Evolutionary conservation across 768 basidiomycete species (phyloP), one percentile per base, ranked within the genome.

Genomic region (Phaeolepiota aurea): DNA sequence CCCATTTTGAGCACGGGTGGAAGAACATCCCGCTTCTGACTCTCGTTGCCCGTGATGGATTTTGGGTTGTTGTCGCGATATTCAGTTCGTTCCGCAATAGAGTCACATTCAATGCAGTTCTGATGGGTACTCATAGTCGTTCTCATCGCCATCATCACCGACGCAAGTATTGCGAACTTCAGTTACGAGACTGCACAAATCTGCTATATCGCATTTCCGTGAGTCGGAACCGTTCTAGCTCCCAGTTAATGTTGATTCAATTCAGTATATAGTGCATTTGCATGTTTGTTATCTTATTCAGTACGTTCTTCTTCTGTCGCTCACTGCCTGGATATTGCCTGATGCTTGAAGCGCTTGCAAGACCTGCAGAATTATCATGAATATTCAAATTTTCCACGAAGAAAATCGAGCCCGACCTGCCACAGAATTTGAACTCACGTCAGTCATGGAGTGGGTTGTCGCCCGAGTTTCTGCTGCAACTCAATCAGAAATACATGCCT

Each of bases 291-390:
- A 10, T 42, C 50, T 9, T 38, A 41, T 16, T n/a, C 42, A 4
- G 50, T 51, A 40, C 30, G 45, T 40, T n/a, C n/a, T n/a, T n/a
- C n/a, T n/a, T n/a, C n/a, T n/a, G n/a, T n/a, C n/a, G n/a, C n/a
- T n/a, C n/a, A n/a, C n/a, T n/a, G n/a, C n/a, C n/a, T 15, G 31
- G 5, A 5, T 19, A 3, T 14, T 3, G 18, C 34, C 16, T 16
- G 10, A 20, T 31, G 5, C 37, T 20, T 12, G 13, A 37, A 19
- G 20, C 3, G n/a, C 19, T 11, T 4, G 18, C 12, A 7, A 49
- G 48, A 49, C 36, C 16, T 49, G 48, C 40, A 41, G 43, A 20
- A 46, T 49, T 20, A 44, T 37, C n/a, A 46, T 49, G 35, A 49
- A 49, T 36, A 46, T 49, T 4, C 42, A 38, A 20, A 45, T 37